Conservation (phyloP, 257 asterid genomes). For the Solanum chiquidenum region DNA sequence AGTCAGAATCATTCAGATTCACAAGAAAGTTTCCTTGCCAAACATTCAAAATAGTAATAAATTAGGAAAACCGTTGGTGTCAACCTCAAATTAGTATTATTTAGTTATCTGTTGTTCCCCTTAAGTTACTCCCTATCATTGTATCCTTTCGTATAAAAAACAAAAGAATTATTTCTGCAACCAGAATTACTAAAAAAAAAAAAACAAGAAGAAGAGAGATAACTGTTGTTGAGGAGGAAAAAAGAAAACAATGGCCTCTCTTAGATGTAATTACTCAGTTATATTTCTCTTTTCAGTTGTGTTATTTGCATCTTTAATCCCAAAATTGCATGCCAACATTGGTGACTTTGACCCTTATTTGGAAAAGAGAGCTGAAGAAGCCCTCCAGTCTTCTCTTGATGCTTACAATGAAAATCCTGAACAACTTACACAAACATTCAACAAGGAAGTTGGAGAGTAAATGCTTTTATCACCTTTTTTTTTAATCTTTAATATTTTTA, state of each 20-base stretch:
- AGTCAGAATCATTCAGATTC: background rate
- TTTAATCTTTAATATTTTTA: too few species aligned
- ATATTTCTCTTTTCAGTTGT: background rate
- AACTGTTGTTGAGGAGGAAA: background rate
- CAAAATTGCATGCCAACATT: conserved; percentile 25
- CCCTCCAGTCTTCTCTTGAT: conserved; percentile 31
- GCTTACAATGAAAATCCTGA: conserved; percentile 53
- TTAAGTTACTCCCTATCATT: background rate
- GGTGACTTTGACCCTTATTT: conserved; percentile 39
- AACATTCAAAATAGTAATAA: background rate
- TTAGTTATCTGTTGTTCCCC: background rate
- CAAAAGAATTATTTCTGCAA: background rate
- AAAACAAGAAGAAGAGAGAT: background rate
- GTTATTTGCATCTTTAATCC: conserved; percentile 3
- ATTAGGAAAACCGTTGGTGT: background rate
- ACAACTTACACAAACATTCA: conserved; percentile 32
- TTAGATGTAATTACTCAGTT: background rate
- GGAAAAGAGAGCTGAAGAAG: conserved; percentile 26
- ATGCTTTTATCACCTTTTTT: background rate
- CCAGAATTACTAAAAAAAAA: background rate
- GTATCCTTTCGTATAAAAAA: background rate
- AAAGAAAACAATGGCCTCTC: background rate
- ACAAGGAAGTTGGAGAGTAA: conserved; percentile 53
- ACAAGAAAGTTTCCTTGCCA: background rate
- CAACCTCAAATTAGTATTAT: background rate